phyloP scores from a whole-genome alignment of 352 stramenopile genomes.

The Halophytophthora polymorphica region DNA sequence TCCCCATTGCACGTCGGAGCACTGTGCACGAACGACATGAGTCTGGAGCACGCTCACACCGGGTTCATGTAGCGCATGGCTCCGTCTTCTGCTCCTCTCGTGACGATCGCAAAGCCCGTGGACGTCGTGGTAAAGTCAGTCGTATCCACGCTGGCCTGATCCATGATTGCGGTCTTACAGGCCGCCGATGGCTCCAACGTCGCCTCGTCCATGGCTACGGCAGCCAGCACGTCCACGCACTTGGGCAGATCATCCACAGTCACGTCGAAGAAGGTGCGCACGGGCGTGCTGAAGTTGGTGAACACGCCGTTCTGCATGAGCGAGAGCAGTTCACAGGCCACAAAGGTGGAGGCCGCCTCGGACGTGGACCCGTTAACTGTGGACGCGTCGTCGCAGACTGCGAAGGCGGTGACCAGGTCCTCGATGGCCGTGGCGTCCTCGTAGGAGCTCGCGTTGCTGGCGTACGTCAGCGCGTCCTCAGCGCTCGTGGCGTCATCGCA shows the following conservation, averaged over 20 bases:
- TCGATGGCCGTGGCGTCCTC: constrained; percentile 42
- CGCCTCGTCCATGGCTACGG: constrained; percentile 38
- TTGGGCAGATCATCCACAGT: constrained; percentile 44
- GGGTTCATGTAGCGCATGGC: constrained; percentile 53
- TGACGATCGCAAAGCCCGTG: constrained; percentile 61
- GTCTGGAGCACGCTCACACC: neutral
- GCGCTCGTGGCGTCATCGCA: constrained; percentile 33
- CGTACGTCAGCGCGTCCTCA: constrained; percentile 34
- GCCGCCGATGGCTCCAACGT: constrained; percentile 31
- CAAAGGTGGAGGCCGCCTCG: constrained; percentile 47
- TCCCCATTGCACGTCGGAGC: neutral
- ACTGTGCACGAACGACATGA: neutral
- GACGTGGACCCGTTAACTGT: constrained; percentile 33
- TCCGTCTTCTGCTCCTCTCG: constrained; percentile 44
- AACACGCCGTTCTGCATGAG: constrained; percentile 72
- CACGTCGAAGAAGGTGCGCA: constrained; percentile 49
- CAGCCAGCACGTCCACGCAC: constrained; percentile 49
- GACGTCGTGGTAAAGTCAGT: constrained; percentile 47
- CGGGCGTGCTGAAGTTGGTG: constrained; percentile 66
- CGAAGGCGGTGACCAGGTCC: constrained; percentile 50
- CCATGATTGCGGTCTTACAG: constrained; percentile 45
- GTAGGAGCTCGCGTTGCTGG: constrained; percentile 34
- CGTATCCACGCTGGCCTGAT: constrained; percentile 55
- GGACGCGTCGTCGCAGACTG: constrained; percentile 41
- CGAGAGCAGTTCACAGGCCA: constrained; percentile 64